Evolutionary conservation across 345 rosid genomes (phyloP).

Genomic region (Garcia nutans): DNA sequence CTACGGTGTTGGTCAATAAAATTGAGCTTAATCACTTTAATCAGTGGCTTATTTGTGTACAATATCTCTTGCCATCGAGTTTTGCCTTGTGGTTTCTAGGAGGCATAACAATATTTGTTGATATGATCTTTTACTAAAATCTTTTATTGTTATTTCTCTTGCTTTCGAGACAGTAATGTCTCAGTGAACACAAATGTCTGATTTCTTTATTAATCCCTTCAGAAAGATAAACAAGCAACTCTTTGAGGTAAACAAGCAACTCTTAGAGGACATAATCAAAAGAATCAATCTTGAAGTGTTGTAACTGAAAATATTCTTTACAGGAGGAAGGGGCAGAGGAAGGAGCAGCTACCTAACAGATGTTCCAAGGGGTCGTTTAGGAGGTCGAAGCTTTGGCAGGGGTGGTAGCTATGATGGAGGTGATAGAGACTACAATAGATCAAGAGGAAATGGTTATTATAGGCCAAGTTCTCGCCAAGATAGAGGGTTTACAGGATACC

Average conservation of each 20-base stretch:
- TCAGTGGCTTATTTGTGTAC: background rate
- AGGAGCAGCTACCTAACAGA: conserved; percentile 49
- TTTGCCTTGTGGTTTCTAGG: background rate
- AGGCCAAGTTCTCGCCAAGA: conserved; percentile 44
- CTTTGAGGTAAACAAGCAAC: too few relatives aligned
- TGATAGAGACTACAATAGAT: conserved; percentile 45
- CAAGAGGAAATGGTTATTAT: conserved; percentile 57
- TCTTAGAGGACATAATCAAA: background rate
- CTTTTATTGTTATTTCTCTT: background rate
- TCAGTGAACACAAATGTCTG: background rate
- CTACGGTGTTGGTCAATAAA: too few relatives aligned
- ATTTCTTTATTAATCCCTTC: background rate
- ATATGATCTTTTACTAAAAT: background rate
- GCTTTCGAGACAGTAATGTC: background rate
- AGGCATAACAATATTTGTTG: background rate
- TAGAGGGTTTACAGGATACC: conserved; percentile 37
- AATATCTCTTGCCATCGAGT: background rate
- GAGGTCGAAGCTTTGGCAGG: conserved; percentile 42
- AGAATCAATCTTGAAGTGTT: background rate
- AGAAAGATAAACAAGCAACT: background rate
- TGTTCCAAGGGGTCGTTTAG: conserved; percentile 47
- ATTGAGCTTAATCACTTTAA: too few relatives aligned
- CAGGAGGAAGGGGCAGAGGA: conserved; percentile 61
- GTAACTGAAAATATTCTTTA: background rate
- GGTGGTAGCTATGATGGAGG: conserved; percentile 42